Conservation (phyloP, 2,329 filamentous ascomycete genomes). For the Lithohypha guttulata region DNA sequence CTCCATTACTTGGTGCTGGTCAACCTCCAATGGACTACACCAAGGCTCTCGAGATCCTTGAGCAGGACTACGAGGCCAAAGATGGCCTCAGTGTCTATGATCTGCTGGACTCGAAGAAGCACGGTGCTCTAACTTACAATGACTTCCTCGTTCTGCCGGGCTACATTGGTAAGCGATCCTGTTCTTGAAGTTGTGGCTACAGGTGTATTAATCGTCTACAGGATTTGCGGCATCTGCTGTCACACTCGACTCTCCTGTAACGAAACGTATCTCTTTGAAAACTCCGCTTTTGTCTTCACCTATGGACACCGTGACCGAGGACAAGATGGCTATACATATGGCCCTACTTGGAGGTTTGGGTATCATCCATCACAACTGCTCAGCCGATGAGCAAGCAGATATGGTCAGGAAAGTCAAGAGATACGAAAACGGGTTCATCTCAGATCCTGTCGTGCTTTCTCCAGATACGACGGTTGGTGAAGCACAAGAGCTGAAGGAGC, state of each 20-base stretch:
- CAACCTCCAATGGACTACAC: constrained; percentile 57
- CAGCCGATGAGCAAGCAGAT: constrained; percentile 90
- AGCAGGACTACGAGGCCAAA: constrained; percentile 60
- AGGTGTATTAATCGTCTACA: no score
- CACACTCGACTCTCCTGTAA: constrained; percentile 77
- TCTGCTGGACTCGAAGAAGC: constrained; percentile 80
- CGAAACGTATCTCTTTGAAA: constrained; percentile 91
- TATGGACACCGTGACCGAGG: constrained; percentile 99
- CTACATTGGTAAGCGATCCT: constrained; percentile 62
- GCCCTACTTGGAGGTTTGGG: constrained; percentile 47
- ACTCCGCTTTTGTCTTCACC: constrained; percentile 94
- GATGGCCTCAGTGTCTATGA: constrained; percentile 84
- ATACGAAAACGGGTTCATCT: constrained; percentile 98
- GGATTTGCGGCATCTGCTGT: constrained; percentile 88
- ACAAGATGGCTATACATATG: constrained; percentile 97
- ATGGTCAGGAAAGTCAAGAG: constrained; percentile 99
- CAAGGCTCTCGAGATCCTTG: constrained; percentile 68
- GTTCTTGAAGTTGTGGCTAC: no score
- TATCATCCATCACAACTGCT: constrained; percentile 99
- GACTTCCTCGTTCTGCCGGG: constrained; percentile 95
- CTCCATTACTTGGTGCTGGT: constrained; percentile 34
- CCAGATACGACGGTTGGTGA: constrained; percentile 81
- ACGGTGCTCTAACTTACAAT: constrained; percentile 95
- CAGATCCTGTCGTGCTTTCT: constrained; percentile 85
- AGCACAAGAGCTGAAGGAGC: constrained; percentile 85